Conservation (phyloP, 2,329 filamentous ascomycete genomes). For the Elsinoe batatas region DNA sequence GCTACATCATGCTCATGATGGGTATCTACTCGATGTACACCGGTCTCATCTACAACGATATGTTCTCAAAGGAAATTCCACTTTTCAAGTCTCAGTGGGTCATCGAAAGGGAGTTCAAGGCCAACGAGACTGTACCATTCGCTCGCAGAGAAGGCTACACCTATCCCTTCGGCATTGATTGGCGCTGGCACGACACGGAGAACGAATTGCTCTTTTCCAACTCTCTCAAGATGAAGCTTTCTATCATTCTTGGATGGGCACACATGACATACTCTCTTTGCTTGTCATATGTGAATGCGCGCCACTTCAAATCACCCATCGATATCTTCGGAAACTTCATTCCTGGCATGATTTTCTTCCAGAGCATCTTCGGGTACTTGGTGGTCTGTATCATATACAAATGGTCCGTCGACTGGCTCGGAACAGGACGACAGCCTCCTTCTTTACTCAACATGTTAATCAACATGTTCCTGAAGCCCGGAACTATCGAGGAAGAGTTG, state of each 20-base stretch:
- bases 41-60: slow-evolving; percentile 94
- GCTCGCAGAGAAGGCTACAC: slow-evolving; percentile 61
- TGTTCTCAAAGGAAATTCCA: slow-evolving; percentile 87
- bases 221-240: slow-evolving; percentile 99
- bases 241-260: slow-evolving; percentile 90
- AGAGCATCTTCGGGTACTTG: slow-evolving; percentile 95
- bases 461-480: slow-evolving; percentile 95
- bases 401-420: slow-evolving; percentile 84
- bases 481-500: slow-evolving; percentile 60
- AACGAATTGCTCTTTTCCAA: slow-evolving; percentile 94
- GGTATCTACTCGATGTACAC: slow-evolving; percentile 94
- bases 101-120: slow-evolving; percentile 59
- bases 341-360: slow-evolving; percentile 99
- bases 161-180: slow-evolving; percentile 93
- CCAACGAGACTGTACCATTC: slow-evolving; percentile 55
- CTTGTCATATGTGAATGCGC: slow-evolving; percentile 84
- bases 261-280: slow-evolving; percentile 99
- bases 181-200: slow-evolving; percentile 91
- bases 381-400: slow-evolving; percentile 94
- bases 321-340: slow-evolving; percentile 98
- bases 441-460: slow-evolving; percentile 97
- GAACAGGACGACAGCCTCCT: slow-evolving; percentile 58
- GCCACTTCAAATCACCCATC: slow-evolving; percentile 87
- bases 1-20: slow-evolving; percentile 98
- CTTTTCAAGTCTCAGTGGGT: slow-evolving; percentile 86